A percentile compares a stretch with the other conserved stretches of the same genome.
phyloP scores from a whole-genome alignment of 306 rosid species.

The Potentilla sterilis region DNA sequence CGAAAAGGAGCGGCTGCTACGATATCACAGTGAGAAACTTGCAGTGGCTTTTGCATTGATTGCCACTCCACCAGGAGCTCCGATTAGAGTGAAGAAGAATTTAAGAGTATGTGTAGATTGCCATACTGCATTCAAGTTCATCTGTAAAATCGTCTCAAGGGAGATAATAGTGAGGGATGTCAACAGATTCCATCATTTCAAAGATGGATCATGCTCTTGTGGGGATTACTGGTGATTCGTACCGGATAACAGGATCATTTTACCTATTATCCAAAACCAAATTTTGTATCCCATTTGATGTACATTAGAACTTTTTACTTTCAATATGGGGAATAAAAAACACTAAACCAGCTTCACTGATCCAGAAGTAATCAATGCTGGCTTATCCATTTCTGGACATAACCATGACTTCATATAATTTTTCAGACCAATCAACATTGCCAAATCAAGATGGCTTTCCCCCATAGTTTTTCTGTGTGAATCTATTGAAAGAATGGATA shows the following conservation, averaged over 20 bases:
- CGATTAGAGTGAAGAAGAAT: constrained; percentile 86
- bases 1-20: constrained; percentile 63
- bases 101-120: constrained; percentile 79
- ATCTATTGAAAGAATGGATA: constrained; percentile 14
- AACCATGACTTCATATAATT: neutral
- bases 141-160: constrained; percentile 59
- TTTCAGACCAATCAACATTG: constrained; percentile 3
- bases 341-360: neutral
- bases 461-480: neutral
- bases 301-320: neutral
- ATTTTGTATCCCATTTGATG: constrained; percentile 11
- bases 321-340: neutral
- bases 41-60: constrained; percentile 84
- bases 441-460: neutral
- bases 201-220: constrained; percentile 81
- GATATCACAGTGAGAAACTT: constrained; percentile 84
- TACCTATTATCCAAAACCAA: neutral
- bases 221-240: constrained; percentile 78
- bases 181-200: constrained; percentile 87
- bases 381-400: neutral
- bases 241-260: neutral
- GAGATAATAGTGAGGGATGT: constrained; percentile 82
- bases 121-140: constrained; percentile 71
- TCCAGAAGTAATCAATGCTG: neutral
- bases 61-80: constrained; percentile 66